Evolutionary conservation across 192 early-diverging fungal species (phyloP), one percentile per base, ranked within the genome.

Genomic region (Coemansia sp.): DNA sequence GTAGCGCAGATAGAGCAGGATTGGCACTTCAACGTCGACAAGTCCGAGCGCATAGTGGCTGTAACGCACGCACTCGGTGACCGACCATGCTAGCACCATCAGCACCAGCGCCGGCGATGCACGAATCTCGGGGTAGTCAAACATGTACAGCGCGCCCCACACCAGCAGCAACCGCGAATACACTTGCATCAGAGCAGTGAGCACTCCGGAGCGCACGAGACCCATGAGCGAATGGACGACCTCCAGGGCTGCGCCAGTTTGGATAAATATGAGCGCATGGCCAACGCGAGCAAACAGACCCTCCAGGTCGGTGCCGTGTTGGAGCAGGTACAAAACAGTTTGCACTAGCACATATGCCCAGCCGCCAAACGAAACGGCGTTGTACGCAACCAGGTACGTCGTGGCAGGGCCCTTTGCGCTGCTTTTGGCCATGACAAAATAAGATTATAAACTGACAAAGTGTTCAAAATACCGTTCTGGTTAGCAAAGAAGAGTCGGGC

Each of bases 41-140:
- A 94, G 74, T 52, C 84, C 83, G 39, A 89, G 64, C 5, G 82
- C 83, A 71, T 97, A 98, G 80, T 86, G 94, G n/a, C 85, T 71
- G 70, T 98, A 96, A 46, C 95, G 88, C 31, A 94, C 78, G 56
- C 84, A 83, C 69, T 98, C 95, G 37, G 94, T 94, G 53, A 98
- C 75, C 23, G 77, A 80, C 95, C 95, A 98, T 14, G 95, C 91
- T 51, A 89, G 63, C 15, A 86, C 79, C 93, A 96, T 96, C 29
- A 86, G 82, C 22, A 85, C 81, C 48, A 88, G 88, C 10, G 82
- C 80, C 66, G 80, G 83, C 40, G 85, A 82, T 3, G 79, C 61
- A 27, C 79, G 82, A 43, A 90, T 81, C 74, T 86, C 81, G 8
- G 88, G 85, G 22, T 75, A 59, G 43, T 84, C 81, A 58, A 92